These are phyloP conservation scores for Betula pendula DNA, from an alignment of 306 rosid genomes.

Conservation along the genomic window DNA sequence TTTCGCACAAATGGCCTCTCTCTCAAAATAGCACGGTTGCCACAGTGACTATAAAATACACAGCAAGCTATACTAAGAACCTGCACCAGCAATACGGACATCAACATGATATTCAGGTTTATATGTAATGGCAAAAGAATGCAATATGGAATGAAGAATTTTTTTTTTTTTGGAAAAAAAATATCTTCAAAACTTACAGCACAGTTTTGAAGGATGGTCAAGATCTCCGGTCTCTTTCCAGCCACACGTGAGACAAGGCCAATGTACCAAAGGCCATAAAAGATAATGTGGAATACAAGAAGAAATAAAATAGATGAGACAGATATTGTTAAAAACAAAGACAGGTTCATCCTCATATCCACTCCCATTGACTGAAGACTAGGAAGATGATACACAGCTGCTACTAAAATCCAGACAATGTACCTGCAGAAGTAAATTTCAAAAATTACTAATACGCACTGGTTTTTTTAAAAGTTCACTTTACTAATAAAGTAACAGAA, in stretches of 20 bases:
- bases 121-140: background rate
- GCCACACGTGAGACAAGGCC: constrained; percentile 98
- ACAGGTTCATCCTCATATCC: constrained; percentile 93
- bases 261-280: constrained; percentile 88
- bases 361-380: constrained; percentile 98
- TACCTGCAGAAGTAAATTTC: constrained; percentile 59
- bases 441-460: constrained; percentile 24
- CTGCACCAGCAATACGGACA: constrained; percentile 44
- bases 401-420: constrained; percentile 87
- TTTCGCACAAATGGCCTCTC: constrained; percentile 51
- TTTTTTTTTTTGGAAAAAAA: background rate
- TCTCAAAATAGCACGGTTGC: constrained; percentile 80
- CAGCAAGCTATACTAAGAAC: constrained; percentile 98
- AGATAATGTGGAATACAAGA: constrained; percentile 76
- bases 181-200: constrained; percentile 58
- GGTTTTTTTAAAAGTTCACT: background rate
- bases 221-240: constrained; percentile 84
- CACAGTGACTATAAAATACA: constrained; percentile 97
- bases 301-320: constrained; percentile 89
- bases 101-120: constrained; percentile 31
- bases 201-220: constrained; percentile 87
- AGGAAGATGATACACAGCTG: constrained; percentile 97
- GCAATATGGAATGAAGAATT: background rate
- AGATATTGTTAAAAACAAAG: constrained; percentile 79
- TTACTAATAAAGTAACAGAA: background rate